Evolutionary conservation across 2,329 filamentous ascomycete species (phyloP).

Genomic region (Exophiala dermatitidis): DNA sequence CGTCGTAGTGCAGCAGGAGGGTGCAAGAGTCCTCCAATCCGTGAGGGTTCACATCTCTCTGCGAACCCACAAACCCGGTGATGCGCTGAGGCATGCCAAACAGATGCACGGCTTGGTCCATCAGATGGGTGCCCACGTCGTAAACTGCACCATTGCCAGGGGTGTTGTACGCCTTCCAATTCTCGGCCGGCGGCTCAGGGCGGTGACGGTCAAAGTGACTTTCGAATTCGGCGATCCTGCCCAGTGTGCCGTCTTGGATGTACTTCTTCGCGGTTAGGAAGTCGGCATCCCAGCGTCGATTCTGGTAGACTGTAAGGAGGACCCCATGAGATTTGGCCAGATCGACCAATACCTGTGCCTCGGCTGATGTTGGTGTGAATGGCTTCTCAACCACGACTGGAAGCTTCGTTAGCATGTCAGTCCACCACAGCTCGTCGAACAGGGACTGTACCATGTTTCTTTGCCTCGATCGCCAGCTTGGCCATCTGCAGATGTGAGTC

Average conservation of each 20-base stretch:
- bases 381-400: slow-evolving; percentile 72
- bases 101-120: slow-evolving; percentile 65
- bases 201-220: slow-evolving; percentile 74
- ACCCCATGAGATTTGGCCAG: slow-evolving; percentile 47
- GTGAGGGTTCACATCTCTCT: slow-evolving; percentile 52
- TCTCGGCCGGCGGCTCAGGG: slow-evolving; percentile 46
- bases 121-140: slow-evolving; percentile 67
- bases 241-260: slow-evolving; percentile 53
- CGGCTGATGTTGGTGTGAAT: slow-evolving; percentile 63
- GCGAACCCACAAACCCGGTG: slow-evolving; percentile 60
- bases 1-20: slow-evolving; percentile 58
- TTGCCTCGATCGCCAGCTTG: slow-evolving; percentile 49
- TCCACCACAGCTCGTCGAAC: neutral
- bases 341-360: slow-evolving; percentile 57
- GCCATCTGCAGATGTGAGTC: slow-evolving; percentile 62
- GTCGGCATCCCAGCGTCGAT: slow-evolving; percentile 70
- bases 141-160: slow-evolving; percentile 63
- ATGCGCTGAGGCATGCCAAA: slow-evolving; percentile 63
- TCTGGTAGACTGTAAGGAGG: slow-evolving; percentile 64
- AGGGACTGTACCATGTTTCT: slow-evolving; percentile 19
- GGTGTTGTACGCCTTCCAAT: slow-evolving; percentile 63
- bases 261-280: slow-evolving; percentile 64
- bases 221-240: slow-evolving; percentile 69
- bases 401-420: neutral
- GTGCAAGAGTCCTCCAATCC: slow-evolving; percentile 48